Evolutionary conservation across 768 basidiomycete genomes (phyloP).

Genomic region (Kwoniella newhampshirensis): DNA sequence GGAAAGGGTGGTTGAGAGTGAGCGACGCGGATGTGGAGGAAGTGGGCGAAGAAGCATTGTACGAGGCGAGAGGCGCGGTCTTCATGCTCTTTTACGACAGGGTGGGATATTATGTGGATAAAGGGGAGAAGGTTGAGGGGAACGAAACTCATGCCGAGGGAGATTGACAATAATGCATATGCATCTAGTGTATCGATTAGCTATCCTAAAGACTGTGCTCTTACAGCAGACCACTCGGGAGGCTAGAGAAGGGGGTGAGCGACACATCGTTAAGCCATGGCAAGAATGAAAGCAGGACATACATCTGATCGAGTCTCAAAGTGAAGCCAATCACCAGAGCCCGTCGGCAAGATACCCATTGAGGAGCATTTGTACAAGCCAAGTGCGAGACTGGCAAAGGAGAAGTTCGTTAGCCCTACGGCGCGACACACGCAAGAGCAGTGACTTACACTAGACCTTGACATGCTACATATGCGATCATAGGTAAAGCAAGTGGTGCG

Average conservation of each 20-base stretch:
- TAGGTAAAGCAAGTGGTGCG: slow-evolving; percentile 32
- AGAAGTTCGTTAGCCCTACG: background rate
- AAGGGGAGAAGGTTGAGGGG: background rate
- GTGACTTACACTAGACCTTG: slow-evolving; percentile 51
- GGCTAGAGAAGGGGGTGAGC: slow-evolving; percentile 27
- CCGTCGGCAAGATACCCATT: slow-evolving; percentile 87
- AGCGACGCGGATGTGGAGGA: slow-evolving; percentile 70
- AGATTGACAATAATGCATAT: slow-evolving; percentile 1
- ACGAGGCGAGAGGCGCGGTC: slow-evolving; percentile 59
- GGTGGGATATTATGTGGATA: slow-evolving; percentile 50
- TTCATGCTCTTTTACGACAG: slow-evolving; percentile 97
- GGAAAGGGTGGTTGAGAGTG: slow-evolving; percentile 73
- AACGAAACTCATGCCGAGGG: background rate
- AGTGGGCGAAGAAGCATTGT: slow-evolving; percentile 61
- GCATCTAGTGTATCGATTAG: slow-evolving; percentile 1
- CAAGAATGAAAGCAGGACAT: slow-evolving; percentile 48
- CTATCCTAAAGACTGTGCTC: slow-evolving; percentile 34
- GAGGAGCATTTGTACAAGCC: slow-evolving; percentile 90
- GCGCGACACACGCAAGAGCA: background rate
- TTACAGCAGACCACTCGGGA: slow-evolving; percentile 50
- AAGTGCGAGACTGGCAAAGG: slow-evolving; percentile 69
- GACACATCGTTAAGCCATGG: background rate
- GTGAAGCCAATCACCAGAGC: slow-evolving; percentile 91
- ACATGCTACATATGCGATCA: slow-evolving; percentile 46
- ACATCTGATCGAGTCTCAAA: slow-evolving; percentile 80